phyloP scores from a whole-genome alignment of 306 rosid genomes.

The Sesbania bispinosa region DNA sequence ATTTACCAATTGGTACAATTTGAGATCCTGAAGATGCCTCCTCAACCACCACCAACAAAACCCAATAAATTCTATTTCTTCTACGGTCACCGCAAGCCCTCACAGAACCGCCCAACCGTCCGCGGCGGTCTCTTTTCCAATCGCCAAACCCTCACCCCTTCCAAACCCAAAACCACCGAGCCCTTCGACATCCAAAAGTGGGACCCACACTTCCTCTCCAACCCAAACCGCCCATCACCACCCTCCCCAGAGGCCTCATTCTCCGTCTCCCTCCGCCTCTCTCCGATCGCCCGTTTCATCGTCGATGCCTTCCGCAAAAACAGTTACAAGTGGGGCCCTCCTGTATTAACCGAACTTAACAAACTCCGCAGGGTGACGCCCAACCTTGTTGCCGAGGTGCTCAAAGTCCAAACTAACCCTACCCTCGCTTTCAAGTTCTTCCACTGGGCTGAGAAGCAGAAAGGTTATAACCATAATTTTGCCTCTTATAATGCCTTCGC shows the following conservation, averaged over 20 bases:
- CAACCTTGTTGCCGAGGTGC: slow-evolving; percentile 68
- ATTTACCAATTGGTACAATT: background rate
- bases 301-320: slow-evolving; percentile 62
- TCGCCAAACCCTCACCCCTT: slow-evolving; percentile 33
- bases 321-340: slow-evolving; percentile 52
- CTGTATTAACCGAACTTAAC: slow-evolving; percentile 54
- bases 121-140: slow-evolving; percentile 73
- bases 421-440: slow-evolving; percentile 63
- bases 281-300: slow-evolving; percentile 75
- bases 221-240: slow-evolving; percentile 2
- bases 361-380: slow-evolving; percentile 81
- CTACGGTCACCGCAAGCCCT: slow-evolving; percentile 78
- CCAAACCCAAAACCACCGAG: slow-evolving; percentile 26
- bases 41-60: slow-evolving; percentile 40
- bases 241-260: slow-evolving; percentile 19
- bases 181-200: slow-evolving; percentile 56
- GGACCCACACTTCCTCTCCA: slow-evolving; percentile 58
- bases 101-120: slow-evolving; percentile 68
- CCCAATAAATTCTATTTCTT: slow-evolving; percentile 50
- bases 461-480: slow-evolving; percentile 63
- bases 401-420: slow-evolving; percentile 55
- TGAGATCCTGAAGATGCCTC: slow-evolving; percentile 45
- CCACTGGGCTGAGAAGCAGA: slow-evolving; percentile 75
- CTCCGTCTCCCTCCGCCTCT: slow-evolving; percentile 47
- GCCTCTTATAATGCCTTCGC: slow-evolving; percentile 75